These are phyloP conservation scores for Fonsecaea pugnacius DNA, from an alignment of 2,329 filamentous ascomycete genomes.

Conservation along the genomic window DNA sequence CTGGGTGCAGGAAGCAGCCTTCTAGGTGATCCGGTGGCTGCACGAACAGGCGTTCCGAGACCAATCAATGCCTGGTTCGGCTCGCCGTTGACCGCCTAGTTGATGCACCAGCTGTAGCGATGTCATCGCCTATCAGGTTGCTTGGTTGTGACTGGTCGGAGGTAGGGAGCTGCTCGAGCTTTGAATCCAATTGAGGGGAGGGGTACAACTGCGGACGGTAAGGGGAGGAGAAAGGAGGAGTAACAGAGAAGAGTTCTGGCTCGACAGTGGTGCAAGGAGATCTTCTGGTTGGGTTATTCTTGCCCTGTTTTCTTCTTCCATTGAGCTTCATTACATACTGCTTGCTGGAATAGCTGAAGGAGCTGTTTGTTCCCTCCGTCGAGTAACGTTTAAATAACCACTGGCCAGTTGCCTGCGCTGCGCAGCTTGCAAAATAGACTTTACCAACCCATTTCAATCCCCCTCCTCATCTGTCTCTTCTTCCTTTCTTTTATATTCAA, in stretches of 20 bases:
- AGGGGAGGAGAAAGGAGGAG: not conserved
- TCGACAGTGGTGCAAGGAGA: not conserved
- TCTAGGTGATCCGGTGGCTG: slow-evolving; percentile 20
- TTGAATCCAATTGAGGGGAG: not conserved
- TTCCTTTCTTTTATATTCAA: slow-evolving; percentile 13
- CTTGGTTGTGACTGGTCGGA: not conserved
- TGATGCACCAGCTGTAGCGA: slow-evolving; percentile 4
- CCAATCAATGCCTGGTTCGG: slow-evolving; percentile 18
- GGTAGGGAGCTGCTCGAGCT: not conserved
- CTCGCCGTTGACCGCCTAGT: slow-evolving; percentile 22
- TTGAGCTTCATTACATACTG: slow-evolving; percentile 3
- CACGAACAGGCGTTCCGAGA: not conserved
- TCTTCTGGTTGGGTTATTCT: slow-evolving; percentile 17
- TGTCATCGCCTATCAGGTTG: slow-evolving; percentile 17
- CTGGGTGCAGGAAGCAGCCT: not conserved
- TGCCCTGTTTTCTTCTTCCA: slow-evolving; percentile 10
- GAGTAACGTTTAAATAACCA: not conserved
- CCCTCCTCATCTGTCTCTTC: not conserved
- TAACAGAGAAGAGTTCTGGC: not conserved
- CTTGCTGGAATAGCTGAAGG: slow-evolving; percentile 7
- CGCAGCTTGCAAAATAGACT: slow-evolving; percentile 1
- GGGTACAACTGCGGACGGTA: not conserved
- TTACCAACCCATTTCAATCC: not conserved
- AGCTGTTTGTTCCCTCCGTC: not conserved
- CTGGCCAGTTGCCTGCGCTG: not conserved